Percentiles rank a stretch among this genome's conserved stretches.
phyloP scores from a whole-genome alignment of 2,329 filamentous ascomycete genomes.

The Trichophyton simii region DNA sequence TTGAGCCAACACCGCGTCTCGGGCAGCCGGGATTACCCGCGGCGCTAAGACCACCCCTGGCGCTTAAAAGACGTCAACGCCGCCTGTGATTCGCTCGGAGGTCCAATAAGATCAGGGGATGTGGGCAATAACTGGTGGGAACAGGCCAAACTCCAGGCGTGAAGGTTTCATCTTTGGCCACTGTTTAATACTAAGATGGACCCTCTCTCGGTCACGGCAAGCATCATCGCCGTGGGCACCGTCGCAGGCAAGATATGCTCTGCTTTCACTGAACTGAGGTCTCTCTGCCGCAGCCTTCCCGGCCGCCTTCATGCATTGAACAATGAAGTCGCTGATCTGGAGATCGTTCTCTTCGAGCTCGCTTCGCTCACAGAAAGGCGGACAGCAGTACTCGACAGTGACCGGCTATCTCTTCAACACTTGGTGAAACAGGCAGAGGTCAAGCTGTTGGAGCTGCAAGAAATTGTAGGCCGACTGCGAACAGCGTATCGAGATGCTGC shows the following conservation, averaged over 20 bases:
- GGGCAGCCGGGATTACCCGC: too few species aligned
- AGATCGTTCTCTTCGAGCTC: constrained; percentile 17
- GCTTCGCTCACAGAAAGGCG: constrained; percentile 4
- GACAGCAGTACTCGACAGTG: constrained; percentile 5
- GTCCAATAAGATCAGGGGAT: too few species aligned
- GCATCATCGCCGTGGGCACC: constrained; percentile 17
- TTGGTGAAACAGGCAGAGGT: constrained; percentile 18
- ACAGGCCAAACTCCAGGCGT: too few species aligned
- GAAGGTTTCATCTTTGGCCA: too few species aligned
- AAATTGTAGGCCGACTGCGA: constrained; percentile 14
- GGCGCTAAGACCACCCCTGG: too few species aligned
- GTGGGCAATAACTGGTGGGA: too few species aligned
- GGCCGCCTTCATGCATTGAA: constrained; percentile 21
- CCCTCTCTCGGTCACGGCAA: constrained; percentile 19
- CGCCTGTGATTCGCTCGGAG: too few species aligned
- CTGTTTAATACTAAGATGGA: constrained; percentile 14
- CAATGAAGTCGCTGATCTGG: constrained; percentile 22
- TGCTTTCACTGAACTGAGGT: constrained; percentile 18
- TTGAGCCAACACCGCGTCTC: too few species aligned
- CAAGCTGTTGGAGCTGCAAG: constrained; percentile 19
- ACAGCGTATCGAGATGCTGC: neutral
- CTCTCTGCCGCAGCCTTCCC: constrained; percentile 17
- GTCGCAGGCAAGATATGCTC: constrained; percentile 17
- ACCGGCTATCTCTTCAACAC: constrained; percentile 12
- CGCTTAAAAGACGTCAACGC: too few species aligned